These are phyloP conservation scores for Pleurostoma richardsiae DNA, from an alignment of 2,329 filamentous ascomycete genomes.

Conservation along the genomic window DNA sequence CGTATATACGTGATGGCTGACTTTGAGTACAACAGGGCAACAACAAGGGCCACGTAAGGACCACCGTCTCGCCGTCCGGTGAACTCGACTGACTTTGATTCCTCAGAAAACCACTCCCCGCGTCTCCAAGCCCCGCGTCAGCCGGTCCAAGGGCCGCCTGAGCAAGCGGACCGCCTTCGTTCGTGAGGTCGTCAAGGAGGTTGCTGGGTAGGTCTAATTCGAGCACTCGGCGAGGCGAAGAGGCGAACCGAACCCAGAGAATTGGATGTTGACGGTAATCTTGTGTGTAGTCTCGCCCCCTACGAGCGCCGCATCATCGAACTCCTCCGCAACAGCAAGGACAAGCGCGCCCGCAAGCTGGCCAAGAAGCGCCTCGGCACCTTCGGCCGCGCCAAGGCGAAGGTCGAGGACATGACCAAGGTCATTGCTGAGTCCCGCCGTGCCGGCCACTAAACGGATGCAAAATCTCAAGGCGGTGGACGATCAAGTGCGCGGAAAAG, in stretches of 20 bases:
- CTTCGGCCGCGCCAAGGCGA: slow-evolving; percentile 97
- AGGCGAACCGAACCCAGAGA: too few relatives aligned
- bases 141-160: slow-evolving; percentile 88
- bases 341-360: slow-evolving; percentile 98
- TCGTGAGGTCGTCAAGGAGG: slow-evolving; percentile 96
- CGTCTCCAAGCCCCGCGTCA: slow-evolving; percentile 72
- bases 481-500: too few relatives aligned
- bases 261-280: too few relatives aligned
- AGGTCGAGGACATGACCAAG: slow-evolving; percentile 98
- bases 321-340: slow-evolving; percentile 97
- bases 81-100: too few relatives aligned
- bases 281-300: slow-evolving; percentile 64
- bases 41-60: too few relatives aligned
- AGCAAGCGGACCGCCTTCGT: slow-evolving; percentile 98
- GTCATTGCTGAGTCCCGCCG: slow-evolving; percentile 94
- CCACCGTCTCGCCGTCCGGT: too few relatives aligned
- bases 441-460: slow-evolving; percentile 47
- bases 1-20: too few relatives aligned
- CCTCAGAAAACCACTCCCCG: slow-evolving; percentile 74
- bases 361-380: slow-evolving; percentile 99
- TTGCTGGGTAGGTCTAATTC: slow-evolving; percentile 69
- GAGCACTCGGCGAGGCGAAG: too few relatives aligned
- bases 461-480: too few relatives aligned
- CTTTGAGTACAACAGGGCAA: too few relatives aligned
- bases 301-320: slow-evolving; percentile 99